A percentile compares a stretch with the other conserved stretches of the same genome.
These are phyloP conservation scores for Leishmania tropica DNA, from an alignment of 208 protist species.

Conservation along the genomic window DNA sequence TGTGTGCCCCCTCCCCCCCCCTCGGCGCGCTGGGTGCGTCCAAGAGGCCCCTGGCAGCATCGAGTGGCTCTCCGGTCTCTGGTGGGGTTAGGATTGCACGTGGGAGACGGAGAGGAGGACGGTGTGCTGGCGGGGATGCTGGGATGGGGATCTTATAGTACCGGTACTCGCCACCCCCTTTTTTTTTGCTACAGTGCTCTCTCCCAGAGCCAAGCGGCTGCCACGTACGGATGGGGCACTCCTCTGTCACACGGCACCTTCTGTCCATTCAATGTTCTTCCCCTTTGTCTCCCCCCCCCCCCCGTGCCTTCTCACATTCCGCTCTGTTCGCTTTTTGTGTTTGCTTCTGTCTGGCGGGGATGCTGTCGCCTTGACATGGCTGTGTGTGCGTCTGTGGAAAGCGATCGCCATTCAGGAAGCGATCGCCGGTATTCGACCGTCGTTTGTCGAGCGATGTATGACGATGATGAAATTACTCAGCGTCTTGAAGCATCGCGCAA, in stretches of 20 bases:
- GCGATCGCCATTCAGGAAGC: neutral
- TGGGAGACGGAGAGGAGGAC: neutral
- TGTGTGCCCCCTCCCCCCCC: neutral
- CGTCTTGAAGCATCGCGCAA: conserved; percentile 28
- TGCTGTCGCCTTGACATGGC: neutral
- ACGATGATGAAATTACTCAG: conserved; percentile 42
- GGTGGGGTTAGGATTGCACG: neutral
- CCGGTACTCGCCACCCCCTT: neutral
- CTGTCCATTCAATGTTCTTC: neutral
- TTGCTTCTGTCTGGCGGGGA: neutral
- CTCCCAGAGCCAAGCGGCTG: too few species aligned
- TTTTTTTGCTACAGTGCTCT: neutral
- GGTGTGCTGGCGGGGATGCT: neutral
- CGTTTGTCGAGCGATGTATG: conserved; percentile 27
- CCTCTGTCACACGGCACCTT: neutral
- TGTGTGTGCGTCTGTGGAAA: neutral
- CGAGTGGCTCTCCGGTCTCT: neutral
- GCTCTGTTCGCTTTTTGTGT: neutral
- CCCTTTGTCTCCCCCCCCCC: neutral
- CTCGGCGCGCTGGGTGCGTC: neutral
- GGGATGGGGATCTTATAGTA: too few species aligned
- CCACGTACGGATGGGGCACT: neutral
- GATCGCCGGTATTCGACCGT: neutral
- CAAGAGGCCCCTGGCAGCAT: neutral
- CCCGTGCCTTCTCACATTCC: neutral